Evolutionary conservation across 2,329 filamentous ascomycete species (phyloP).

Genomic region (Coniosporium tulheliwenetii): DNA sequence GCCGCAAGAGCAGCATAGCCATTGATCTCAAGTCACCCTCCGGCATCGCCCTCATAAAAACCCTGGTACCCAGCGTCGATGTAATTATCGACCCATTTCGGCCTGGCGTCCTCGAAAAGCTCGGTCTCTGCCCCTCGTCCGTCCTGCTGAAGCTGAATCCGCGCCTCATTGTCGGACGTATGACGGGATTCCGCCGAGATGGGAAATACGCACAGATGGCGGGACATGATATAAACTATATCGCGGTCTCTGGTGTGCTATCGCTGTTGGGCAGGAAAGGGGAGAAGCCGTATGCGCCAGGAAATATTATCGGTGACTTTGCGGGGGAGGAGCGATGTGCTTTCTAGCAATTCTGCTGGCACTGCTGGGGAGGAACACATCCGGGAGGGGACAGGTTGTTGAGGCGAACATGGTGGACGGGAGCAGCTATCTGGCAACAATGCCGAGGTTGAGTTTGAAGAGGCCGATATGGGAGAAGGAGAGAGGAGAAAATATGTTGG

Average conservation of each 20-base stretch:
- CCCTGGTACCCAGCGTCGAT: slow-evolving; percentile 49
- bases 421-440: slow-evolving; percentile 59
- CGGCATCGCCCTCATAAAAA: slow-evolving; percentile 51
- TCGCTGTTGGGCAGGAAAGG: slow-evolving; percentile 55
- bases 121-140: slow-evolving; percentile 56
- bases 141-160: slow-evolving; percentile 54
- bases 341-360: slow-evolving; percentile 75
- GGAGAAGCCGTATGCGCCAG: slow-evolving; percentile 61
- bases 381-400: slow-evolving; percentile 64
- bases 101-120: slow-evolving; percentile 74
- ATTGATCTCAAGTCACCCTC: slow-evolving; percentile 58
- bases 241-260: slow-evolving; percentile 71
- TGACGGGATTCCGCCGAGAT: slow-evolving; percentile 82
- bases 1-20: slow-evolving; percentile 66
- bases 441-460: slow-evolving; percentile 54
- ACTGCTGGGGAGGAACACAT: slow-evolving; percentile 46
- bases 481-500: slow-evolving; percentile 63
- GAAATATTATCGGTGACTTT: slow-evolving; percentile 80
- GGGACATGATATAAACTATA: slow-evolving; percentile 92
- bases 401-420: slow-evolving; percentile 98
- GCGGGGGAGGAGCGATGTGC: slow-evolving; percentile 75
- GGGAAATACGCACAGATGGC: slow-evolving; percentile 79
- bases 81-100: slow-evolving; percentile 88
- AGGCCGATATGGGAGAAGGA: slow-evolving; percentile 44
- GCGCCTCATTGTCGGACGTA: slow-evolving; percentile 62